Conservation (phyloP, 202 grass and related monocot genomes). For the Hordeum pubiflorum region DNA sequence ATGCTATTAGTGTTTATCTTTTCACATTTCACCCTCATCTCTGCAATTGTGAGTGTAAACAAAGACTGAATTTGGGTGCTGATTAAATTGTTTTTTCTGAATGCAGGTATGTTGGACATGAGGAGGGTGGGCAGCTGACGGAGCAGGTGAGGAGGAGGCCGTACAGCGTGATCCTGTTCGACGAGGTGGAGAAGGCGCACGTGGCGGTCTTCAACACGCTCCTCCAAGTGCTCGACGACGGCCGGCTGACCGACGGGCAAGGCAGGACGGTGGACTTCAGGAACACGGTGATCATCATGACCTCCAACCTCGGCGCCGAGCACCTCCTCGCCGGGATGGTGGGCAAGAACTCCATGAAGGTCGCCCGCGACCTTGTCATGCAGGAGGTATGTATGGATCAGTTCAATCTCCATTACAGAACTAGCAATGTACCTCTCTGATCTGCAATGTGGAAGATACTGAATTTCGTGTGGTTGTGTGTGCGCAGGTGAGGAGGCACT, state of each 20-base stretch:
- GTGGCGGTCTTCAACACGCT: constrained; percentile 88
- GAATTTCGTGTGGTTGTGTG: not conserved
- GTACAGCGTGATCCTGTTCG: constrained; percentile 92
- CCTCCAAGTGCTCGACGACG: constrained; percentile 90
- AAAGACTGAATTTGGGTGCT: constrained; percentile 3
- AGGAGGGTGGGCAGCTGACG: constrained; percentile 83
- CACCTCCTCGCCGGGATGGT: constrained; percentile 90
- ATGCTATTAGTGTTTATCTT: too few species aligned
- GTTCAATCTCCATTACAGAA: not conserved
- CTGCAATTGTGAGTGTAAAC: not conserved
- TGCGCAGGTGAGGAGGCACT: constrained; percentile 77
- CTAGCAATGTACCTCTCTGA: not conserved
- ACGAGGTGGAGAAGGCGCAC: constrained; percentile 95
- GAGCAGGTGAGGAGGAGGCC: constrained; percentile 75
- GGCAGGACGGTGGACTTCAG: constrained; percentile 89
- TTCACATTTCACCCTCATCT: too few species aligned
- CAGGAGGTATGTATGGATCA: constrained; percentile 45
- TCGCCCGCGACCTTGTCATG: constrained; percentile 70
- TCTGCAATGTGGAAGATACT: not conserved
- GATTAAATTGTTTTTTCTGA: not conserved
- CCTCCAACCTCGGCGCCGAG: constrained; percentile 94
- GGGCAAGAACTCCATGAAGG: constrained; percentile 76
- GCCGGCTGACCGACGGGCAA: constrained; percentile 83
- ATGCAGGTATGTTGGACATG: constrained; percentile 75
- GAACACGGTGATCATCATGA: constrained; percentile 98